Evolutionary conservation across 192 early-diverging fungal species (phyloP).

Genomic region (Backusella mclennaniae): DNA sequence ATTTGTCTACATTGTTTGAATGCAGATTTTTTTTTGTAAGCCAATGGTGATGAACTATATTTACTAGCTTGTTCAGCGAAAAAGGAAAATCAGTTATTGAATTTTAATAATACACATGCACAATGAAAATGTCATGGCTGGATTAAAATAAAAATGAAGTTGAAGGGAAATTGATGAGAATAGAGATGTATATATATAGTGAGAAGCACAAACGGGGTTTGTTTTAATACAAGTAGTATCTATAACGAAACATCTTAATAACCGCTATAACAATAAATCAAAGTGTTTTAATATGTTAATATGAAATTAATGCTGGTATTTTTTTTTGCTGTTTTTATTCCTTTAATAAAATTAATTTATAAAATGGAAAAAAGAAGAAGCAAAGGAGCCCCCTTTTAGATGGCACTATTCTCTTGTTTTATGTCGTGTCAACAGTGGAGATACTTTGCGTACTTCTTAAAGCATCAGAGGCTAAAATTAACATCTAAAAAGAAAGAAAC

Average conservation of each 20-base stretch:
- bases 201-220: too few species aligned
- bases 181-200: too few species aligned
- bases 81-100: too few species aligned
- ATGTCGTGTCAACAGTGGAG: neutral
- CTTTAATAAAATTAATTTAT: neutral
- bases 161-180: too few species aligned
- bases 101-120: neutral
- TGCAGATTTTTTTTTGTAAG: neutral
- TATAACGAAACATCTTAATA: too few species aligned
- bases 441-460: neutral
- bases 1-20: neutral
- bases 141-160: too few species aligned
- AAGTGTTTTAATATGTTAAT: too few species aligned
- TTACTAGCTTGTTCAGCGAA: neutral
- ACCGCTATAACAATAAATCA: too few species aligned
- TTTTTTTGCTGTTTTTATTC: too few species aligned
- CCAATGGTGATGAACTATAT: neutral
- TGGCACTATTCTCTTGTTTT: neutral
- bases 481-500: neutral
- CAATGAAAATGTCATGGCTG: neutral
- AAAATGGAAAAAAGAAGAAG: neutral
- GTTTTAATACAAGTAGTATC: too few species aligned
- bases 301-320: too few species aligned
- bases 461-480: neutral
- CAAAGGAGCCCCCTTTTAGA: neutral